Evolutionary conservation across 2,329 filamentous ascomycete species (phyloP), one percentile per base, ranked within the genome.

Genomic region (Botryotinia globosa): DNA sequence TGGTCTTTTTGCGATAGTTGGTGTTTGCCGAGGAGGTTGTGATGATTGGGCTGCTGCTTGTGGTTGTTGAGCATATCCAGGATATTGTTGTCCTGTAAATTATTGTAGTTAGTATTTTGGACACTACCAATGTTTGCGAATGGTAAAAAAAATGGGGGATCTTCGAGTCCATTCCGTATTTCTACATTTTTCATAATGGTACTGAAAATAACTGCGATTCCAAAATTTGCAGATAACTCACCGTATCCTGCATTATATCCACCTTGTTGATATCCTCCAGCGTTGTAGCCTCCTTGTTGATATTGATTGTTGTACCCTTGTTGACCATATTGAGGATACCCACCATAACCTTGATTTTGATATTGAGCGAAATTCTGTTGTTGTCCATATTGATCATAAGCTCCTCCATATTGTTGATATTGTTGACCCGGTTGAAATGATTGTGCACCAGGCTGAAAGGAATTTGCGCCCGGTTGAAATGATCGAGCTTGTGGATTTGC

Each of bases 361-460:
- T 87, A 86, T 74, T 87, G 84, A 73, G 85, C 83, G 74, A 86
- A 85, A 75, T 87, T 59, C 22, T 86, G 65, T 77, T 88, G 86
- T 75, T 88, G 87, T 77, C 89, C 87, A 59, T 83, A 84, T 74
- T 84, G 84, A 65, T 84, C 84, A 77, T 86, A 91, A 71, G 84
- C 87, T 72, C 85, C 87, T 75, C 89, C 85, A 71, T 85, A 87
- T 75, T 86, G 84, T 77, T 86, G 89, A 78, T 87, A 94, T 74
- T 84, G 83, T 81, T 94, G 92, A 66, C 91, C 91, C 14, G 92
- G 92, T 72, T 91, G 88, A 82, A 94, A 95, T 34, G 87, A 82
- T 75, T 89, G 84, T 48, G 91, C 92, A 67, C 88, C 89, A 29
- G 93, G 93, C 65, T 91, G 89, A 84, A 97, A 96, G 32, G 91